Percentiles rank a stretch among this genome's conserved stretches.
phyloP scores from a whole-genome alignment of 768 basidiomycete genomes.

The Chalciporus chontae region DNA sequence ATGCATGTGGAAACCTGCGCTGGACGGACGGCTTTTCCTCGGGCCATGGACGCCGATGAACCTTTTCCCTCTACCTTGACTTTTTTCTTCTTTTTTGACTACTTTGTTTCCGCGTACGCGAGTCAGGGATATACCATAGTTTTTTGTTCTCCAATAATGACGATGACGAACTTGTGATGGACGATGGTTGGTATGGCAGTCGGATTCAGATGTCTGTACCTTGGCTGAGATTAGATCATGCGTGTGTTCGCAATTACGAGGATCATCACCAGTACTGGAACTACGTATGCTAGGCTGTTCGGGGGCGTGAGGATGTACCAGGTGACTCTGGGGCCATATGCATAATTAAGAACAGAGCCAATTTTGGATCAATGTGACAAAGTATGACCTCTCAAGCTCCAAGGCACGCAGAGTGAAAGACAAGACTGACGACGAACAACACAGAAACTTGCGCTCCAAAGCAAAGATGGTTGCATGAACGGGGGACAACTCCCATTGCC shows the following conservation, averaged over 20 bases:
- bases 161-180: constrained; percentile 8
- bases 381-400: constrained; percentile 17
- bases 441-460: too few relatives aligned
- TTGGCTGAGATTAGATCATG: not conserved
- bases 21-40: constrained; percentile 19
- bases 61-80: constrained; percentile 14
- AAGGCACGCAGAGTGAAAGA: constrained; percentile 3
- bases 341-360: too few relatives aligned
- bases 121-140: constrained; percentile 26
- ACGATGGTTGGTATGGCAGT: not conserved
- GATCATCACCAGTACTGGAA: too few relatives aligned
- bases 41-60: constrained; percentile 26
- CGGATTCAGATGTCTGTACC: not conserved
- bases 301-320: too few relatives aligned
- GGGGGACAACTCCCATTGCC: not conserved
- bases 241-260: not conserved
- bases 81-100: constrained; percentile 13
- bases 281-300: not conserved
- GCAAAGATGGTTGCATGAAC: too few relatives aligned
- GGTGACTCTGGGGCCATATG: not conserved
- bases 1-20: constrained; percentile 24
- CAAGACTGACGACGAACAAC: not conserved
- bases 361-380: not conserved
- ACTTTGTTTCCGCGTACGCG: constrained; percentile 16
- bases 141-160: constrained; percentile 26